Evolutionary conservation across 208 protist species (phyloP).

Genomic region (Acanthamoeba royreba): DNA sequence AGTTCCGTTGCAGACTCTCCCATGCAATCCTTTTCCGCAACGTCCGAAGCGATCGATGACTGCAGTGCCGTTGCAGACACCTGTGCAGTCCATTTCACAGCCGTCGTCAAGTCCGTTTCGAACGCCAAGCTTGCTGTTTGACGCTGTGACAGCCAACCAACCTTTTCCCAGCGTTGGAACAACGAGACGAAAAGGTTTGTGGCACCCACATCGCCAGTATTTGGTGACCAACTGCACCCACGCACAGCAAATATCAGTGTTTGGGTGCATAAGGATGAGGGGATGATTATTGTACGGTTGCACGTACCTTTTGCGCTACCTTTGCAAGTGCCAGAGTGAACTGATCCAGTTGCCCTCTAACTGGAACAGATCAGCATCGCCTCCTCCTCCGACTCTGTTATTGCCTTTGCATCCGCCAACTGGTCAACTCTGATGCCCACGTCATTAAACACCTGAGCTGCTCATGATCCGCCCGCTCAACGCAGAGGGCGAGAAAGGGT

Average conservation of each 20-base stretch:
- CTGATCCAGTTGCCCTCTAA: background rate
- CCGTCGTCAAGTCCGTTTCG: background rate
- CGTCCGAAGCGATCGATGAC: background rate
- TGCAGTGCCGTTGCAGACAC: background rate
- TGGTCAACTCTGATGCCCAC: background rate
- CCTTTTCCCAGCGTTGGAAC: background rate
- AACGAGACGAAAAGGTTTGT: background rate
- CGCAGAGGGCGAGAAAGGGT: background rate
- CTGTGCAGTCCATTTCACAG: background rate
- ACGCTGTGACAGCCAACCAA: background rate
- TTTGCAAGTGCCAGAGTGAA: background rate
- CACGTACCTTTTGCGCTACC: background rate
- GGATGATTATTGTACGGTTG: too few relatives aligned
- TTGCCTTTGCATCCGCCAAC: background rate
- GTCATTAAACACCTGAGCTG: background rate
- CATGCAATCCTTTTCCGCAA: background rate
- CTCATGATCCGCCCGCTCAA: background rate
- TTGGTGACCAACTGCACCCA: background rate
- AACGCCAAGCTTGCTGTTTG: background rate
- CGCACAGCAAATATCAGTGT: too few relatives aligned
- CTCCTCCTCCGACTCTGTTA: background rate
- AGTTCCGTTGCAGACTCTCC: background rate
- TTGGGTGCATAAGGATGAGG: too few relatives aligned
- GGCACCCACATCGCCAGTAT: background rate
- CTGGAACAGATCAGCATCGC: background rate